These are phyloP conservation scores for Ziziphus jujuba DNA, from an alignment of 306 rosid species.

Conservation along the genomic window DNA sequence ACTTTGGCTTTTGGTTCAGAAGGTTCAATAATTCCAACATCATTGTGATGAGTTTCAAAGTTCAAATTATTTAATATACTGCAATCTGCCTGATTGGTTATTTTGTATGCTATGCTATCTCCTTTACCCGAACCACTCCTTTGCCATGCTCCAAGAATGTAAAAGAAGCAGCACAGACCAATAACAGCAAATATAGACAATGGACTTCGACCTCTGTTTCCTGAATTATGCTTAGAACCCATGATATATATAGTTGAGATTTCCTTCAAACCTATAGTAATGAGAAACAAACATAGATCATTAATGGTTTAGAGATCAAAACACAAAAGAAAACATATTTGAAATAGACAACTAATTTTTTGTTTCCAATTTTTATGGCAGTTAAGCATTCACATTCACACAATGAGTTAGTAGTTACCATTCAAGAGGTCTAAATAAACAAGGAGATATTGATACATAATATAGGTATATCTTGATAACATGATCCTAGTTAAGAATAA, in stretches of 20 bases:
- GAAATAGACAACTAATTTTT: too few relatives aligned
- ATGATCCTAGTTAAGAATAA: too few relatives aligned
- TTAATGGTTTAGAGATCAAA: neutral
- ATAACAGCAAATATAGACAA: constrained; percentile 75
- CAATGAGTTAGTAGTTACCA: too few relatives aligned
- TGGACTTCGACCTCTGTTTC: constrained; percentile 61
- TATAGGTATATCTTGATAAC: too few relatives aligned
- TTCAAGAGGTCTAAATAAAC: too few relatives aligned
- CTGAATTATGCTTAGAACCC: constrained; percentile 62
- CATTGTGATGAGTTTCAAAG: constrained; percentile 82
- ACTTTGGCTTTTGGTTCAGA: constrained; percentile 57
- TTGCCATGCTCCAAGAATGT: constrained; percentile 98
- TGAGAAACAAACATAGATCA: constrained; percentile 14
- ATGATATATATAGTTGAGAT: constrained; percentile 34
- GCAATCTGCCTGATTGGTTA: constrained; percentile 70
- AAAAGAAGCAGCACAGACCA: constrained; percentile 80
- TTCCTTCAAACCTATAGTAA: constrained; percentile 32
- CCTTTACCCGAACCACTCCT: constrained; percentile 85
- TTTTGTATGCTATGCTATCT: constrained; percentile 63
- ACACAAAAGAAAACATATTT: too few relatives aligned
- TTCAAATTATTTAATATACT: constrained; percentile 50
- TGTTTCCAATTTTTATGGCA: too few relatives aligned
- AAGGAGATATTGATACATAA: too few relatives aligned
- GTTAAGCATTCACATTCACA: too few relatives aligned
- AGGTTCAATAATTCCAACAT: constrained; percentile 42